Evolutionary conservation across 352 stramenopile species (phyloP), one percentile per base, ranked within the genome.

Genomic region (Phytophthora litchii): DNA sequence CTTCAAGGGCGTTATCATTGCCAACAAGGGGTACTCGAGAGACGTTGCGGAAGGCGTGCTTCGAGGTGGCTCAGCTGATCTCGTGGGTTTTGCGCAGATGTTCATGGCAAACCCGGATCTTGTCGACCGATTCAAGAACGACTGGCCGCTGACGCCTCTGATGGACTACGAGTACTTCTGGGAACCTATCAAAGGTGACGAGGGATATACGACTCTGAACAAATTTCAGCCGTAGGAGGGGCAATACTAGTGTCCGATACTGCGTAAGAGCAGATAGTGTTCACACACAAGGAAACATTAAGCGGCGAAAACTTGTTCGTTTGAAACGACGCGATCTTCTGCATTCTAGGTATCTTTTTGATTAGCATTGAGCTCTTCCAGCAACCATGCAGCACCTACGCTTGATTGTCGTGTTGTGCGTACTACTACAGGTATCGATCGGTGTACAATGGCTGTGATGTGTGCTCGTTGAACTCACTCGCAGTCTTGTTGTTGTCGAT

Each of bases 71-170:
- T 35, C 48, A 6, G 61, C 67, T 16, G 71, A 85, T 27, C 55
- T 73, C 10, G 64, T 84, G 38, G 63, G 60, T 23, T 85, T 80
- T 19, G 65, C 58, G 16, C 64, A 63, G 4, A 55, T 46, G 42
- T 84, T 75, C 58, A 78, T 78, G 47, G 29, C 57, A 23, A 83
- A 74, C 35, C 74, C 74, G 8, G 72, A 83, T 50, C 58, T 83
- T 29, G 65, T 73, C 8, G 54, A 72, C 3, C 67, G 57, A 8
- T 71, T 78, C 46, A 35, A 59, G 40, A 56, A 61, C 27, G 51
- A 58, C n/a, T 52, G 35, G 51, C 50, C 66, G 21, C 32, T 74
- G 11, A 61, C 38, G 1, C 40, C 60, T 16, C 21, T 60, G 51
- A 44, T 65, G 19, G 10, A 34, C 29, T 34, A 34, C 29, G 29